Evolutionary conservation across 768 basidiomycete species (phyloP).

Genomic region (Rhodotorula paludigena): DNA sequence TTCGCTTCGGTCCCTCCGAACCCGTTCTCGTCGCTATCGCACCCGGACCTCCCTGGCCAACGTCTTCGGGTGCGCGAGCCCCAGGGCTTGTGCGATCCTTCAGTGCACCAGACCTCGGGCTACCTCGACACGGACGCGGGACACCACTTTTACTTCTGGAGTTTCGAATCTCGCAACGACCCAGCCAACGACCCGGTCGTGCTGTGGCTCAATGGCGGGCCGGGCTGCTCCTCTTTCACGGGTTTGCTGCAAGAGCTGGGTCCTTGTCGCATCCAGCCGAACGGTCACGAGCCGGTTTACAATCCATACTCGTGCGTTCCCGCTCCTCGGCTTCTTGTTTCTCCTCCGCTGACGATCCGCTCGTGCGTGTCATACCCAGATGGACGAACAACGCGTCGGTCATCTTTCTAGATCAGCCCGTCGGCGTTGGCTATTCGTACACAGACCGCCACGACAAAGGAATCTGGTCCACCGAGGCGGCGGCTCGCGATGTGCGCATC

Average conservation of each 20-base stretch:
- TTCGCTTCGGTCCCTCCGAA: too few relatives aligned
- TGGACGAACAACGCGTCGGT: conserved; percentile 28
- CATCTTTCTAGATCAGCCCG: conserved; percentile 36
- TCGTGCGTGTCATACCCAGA: not conserved
- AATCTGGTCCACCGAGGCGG: conserved; percentile 39
- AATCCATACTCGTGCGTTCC: conserved; percentile 34
- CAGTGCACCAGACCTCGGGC: conserved; percentile 34
- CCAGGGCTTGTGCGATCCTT: conserved; percentile 24
- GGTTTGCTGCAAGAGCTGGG: conserved; percentile 40
- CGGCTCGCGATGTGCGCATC: conserved; percentile 31
- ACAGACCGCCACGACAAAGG: conserved; percentile 28
- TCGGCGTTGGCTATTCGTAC: conserved; percentile 38
- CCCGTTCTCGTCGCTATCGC: not conserved
- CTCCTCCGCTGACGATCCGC: not conserved
- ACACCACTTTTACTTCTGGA: conserved; percentile 28
- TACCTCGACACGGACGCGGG: conserved; percentile 38
- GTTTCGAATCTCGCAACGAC: conserved; percentile 31
- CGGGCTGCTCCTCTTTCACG: conserved; percentile 36
- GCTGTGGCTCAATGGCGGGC: conserved; percentile 33
- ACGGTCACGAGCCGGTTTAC: conserved; percentile 17
- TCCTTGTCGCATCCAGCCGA: conserved; percentile 21
- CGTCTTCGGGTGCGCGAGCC: conserved; percentile 13
- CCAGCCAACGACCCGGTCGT: conserved; percentile 37
- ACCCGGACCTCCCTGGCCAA: conserved; percentile 8
- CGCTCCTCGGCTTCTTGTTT: not conserved